These are phyloP conservation scores for Pythium aristosporum DNA, from an alignment of 352 stramenopile genomes.

Conservation along the genomic window DNA sequence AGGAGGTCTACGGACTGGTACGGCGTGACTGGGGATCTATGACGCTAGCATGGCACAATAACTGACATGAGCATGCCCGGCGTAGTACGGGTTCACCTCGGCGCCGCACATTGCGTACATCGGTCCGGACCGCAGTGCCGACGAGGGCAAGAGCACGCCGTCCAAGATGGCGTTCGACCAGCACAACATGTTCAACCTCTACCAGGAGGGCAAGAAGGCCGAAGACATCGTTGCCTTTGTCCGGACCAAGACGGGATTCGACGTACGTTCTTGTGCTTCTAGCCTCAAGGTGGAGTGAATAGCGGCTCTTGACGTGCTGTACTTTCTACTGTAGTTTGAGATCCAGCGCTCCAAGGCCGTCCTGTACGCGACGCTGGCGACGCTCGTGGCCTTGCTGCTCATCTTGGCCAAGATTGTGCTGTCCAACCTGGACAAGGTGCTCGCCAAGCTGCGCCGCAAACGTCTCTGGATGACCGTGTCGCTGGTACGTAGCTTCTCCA, in stretches of 20 bases:
- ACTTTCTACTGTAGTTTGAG: constrained; percentile 31
- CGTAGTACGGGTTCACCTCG: constrained; percentile 75
- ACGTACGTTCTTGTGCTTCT: constrained; percentile 35
- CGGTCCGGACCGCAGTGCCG: constrained; percentile 52
- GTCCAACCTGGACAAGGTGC: constrained; percentile 63
- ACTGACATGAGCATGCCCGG: too few species aligned
- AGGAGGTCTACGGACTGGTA: constrained; percentile 65
- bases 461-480: constrained; percentile 88
- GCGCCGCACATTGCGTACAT: constrained; percentile 79
- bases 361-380: constrained; percentile 46
- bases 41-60: too few species aligned
- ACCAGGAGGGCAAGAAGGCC: constrained; percentile 69
- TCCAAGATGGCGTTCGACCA: constrained; percentile 53
- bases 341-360: constrained; percentile 74
- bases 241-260: constrained; percentile 81
- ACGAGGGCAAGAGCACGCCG: constrained; percentile 47
- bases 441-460: constrained; percentile 74
- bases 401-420: constrained; percentile 62
- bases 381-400: constrained; percentile 33
- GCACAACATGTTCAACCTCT: constrained; percentile 77
- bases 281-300: not conserved
- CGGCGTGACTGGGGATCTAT: not conserved
- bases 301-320: too few species aligned
- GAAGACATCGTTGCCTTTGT: constrained; percentile 72
- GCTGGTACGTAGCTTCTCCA: constrained; percentile 35